Evolutionary conservation across 1,284 basidiomycete genomes (phyloP), one percentile per base, ranked within the genome.

Genomic region (Boletus sp.): DNA sequence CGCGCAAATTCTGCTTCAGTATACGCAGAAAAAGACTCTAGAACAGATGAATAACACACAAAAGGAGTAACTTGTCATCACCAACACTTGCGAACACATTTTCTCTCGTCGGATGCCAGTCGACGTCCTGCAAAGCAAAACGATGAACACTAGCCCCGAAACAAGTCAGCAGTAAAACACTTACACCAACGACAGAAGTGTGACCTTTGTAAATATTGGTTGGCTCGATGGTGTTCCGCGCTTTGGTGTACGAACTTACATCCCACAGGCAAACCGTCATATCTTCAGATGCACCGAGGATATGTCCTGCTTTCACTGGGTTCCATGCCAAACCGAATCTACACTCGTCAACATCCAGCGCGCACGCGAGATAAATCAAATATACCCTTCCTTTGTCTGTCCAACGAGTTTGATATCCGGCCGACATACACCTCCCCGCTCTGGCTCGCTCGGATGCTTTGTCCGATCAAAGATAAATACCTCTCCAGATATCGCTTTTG

Each of bases 241-340:
- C 83, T 78, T 96, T 98, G 28, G 89, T 85, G 76, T 97, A 99
- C 8, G 88, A 85, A 73, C 92, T 93, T 52, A 98, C 81, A 76
- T 99, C 97, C 97, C 97, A 99, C 71, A 96, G 89, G 70, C 95
- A 98, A 35, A 99, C 88, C 1, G 96, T 98, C 79, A 91, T 94
- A 76, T 99, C 97, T 75, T 99, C 96, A 8, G 94, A 96, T 21
- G 95, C 94, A 68, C 93, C 94, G 25, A 99, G 79, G 23, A 99
- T 83, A 74, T 97, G 88, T 0, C 97, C 97, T 56, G 81, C 68
- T 72, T 88, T 94, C 65, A 82, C 77, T 6, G 94, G 91, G 77
- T 86, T 97, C 97, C 97, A 99, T 21, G 92, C 88, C 51, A 99
- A 77, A 2, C 97, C 97, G 72, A 95, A 99, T 3, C 95, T 95